These are phyloP conservation scores for Cyclotella sp. DNA, from an alignment of 108 stramenopile species.

Conservation along the genomic window DNA sequence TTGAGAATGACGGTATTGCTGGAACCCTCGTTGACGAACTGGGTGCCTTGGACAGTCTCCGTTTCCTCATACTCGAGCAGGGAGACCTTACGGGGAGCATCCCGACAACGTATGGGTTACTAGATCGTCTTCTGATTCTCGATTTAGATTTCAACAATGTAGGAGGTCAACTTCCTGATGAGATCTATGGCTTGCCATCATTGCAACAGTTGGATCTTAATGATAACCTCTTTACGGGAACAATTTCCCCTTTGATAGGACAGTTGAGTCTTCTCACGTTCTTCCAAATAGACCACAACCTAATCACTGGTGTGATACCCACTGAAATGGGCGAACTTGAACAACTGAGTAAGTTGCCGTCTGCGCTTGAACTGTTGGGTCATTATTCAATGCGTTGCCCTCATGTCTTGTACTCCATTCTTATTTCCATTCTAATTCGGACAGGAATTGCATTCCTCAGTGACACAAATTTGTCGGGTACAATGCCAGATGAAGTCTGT, in stretches of 20 bases:
- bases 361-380: neutral
- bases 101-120: constrained; percentile 47
- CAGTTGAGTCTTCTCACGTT: constrained; percentile 53
- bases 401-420: neutral
- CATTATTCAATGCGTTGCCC: neutral
- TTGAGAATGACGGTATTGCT: constrained; percentile 59
- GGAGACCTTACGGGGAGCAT: constrained; percentile 67
- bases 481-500: constrained; percentile 40
- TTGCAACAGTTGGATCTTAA: constrained; percentile 77
- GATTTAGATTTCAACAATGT: constrained; percentile 74
- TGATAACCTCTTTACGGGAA: constrained; percentile 69
- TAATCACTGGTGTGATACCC: constrained; percentile 63
- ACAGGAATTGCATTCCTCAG: constrained; percentile 45
- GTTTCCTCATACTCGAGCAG: constrained; percentile 64
- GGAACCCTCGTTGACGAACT: constrained; percentile 72
- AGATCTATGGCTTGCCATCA: constrained; percentile 51
- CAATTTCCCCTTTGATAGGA: constrained; percentile 61
- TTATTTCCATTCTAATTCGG: too few species aligned
- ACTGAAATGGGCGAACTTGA: constrained; percentile 33
- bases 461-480: constrained; percentile 19
- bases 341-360: constrained; percentile 25
- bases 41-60: constrained; percentile 39
- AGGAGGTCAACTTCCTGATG: constrained; percentile 60
- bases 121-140: constrained; percentile 44
- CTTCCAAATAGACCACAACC: constrained; percentile 71